Evolutionary conservation across 306 rosid species (phyloP), one percentile per base, ranked within the genome.

Genomic region (Inga laurina): DNA sequence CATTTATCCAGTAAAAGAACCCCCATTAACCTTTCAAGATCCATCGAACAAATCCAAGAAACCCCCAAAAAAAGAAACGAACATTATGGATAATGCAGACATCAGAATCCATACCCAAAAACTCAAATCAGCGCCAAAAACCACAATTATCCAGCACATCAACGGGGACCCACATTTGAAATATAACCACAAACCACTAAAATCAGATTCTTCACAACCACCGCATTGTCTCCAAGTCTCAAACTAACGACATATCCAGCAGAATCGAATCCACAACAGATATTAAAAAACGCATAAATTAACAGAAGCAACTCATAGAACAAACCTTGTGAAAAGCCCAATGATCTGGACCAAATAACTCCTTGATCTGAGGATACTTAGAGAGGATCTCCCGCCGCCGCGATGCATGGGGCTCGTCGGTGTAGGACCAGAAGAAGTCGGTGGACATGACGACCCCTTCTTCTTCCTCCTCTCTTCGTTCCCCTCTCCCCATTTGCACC

Each of bases 331-430:
- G 87, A 71, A 91, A 87, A 43, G 98, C 93, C 82, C 74, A 83
- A 3, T 84, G 85, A 51, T 95, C 99, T 39, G 98, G 98, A 62
- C 99, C 98, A 79, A 95, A 92, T 27, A 95, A 96, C 65, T 92
- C 83, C 68, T 92, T 92, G 79, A 95, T 91, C 61, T 91, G 98
- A 87, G 99, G 99, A 85, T 95, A 90, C 82, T 87, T 90, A 68
- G 93, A 91, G 90, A 95, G 99, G 76, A 95, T 95, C 90, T 90
- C 91, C 82, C 98, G 97, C 41, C 99, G 93, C 68, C 98, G 89
- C 24, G 97, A 83, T 72, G 97, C 96, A 74, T 93, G 99, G 45
- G 99, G 99, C 83, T 95, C 98, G 8, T 95, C 99, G 3, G 97
- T 91, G 84, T 92, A 95, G 0, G 99, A 92, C 98, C 99, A 95